Evolutionary conservation across 345 rosid species (phyloP), one percentile per base, ranked within the genome.

Genomic region (Acer yangbiense): DNA sequence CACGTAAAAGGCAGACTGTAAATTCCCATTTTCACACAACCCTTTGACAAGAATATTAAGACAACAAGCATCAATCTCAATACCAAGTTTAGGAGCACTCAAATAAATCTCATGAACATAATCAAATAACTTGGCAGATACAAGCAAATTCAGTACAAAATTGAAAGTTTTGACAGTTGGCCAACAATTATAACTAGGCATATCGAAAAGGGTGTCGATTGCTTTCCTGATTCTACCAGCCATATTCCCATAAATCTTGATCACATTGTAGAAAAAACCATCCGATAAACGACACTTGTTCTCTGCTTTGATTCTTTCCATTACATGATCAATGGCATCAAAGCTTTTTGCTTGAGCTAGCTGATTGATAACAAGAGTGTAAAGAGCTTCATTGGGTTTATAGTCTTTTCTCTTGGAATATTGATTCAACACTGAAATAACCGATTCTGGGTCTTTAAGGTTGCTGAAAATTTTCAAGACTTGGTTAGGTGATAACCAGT

Each of bases 1-100:
- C 94, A 93, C 83, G 6, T 93, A 63, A 85, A 84, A 83, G 65
- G 97, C 98, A 73, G 86, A 84, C n/a, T 80, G 80, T 21, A 92
- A 35, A 27, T 88, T 88, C 84, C 96, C 94, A 76, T 84, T 89
- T 82, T 90, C 89, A 54, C 96, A 90, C 54, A 95, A 55, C 7
- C 94, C 98, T 41, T 93, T 95, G 11, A 95, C 81, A 35, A 95
- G 83, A 79, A 95, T 92, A 78, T 93, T 95, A 82, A 95, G 84
- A 68, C 92, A 89, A 72, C 97, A 93, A 43, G 91, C 91, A 76
- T 95, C 99, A 48, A 93, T 90, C 75, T 90, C 97, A 2, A 93
- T 81, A 41, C 99, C 96, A 71, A 93, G 76, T 55, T 41, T 79
- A 25, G 96, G 89, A 65, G 94, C 99, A 48, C 83, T 82, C 61